Evolutionary conservation across 306 rosid genomes (phyloP).

Genomic region (Vicia faba): DNA sequence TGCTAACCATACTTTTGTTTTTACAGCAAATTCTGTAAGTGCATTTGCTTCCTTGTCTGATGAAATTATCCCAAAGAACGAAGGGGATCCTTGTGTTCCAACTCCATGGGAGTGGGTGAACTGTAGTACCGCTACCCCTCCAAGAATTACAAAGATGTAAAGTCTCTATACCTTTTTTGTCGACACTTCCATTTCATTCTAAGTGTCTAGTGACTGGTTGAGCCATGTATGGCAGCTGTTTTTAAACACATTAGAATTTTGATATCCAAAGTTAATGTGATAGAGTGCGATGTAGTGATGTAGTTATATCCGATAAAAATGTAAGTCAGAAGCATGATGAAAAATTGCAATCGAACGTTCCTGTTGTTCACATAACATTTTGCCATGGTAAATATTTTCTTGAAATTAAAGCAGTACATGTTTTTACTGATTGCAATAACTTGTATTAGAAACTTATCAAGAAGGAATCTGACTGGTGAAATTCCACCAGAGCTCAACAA

Average conservation of each 20-base stretch:
- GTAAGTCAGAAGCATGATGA: conserved; percentile 22
- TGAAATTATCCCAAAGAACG: conserved; percentile 49
- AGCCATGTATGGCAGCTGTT: background rate
- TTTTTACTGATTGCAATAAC: conserved; percentile 22
- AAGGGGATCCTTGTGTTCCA: conserved; percentile 95
- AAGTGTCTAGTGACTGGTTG: conserved; percentile 27
- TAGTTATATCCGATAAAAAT: background rate
- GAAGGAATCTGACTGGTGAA: conserved; percentile 65
- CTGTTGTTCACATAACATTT: conserved; percentile 12
- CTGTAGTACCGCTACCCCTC: conserved; percentile 61
- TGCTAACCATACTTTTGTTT: conserved; percentile 41
- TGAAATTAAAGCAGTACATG: conserved; percentile 16
- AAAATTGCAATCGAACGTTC: conserved; percentile 18
- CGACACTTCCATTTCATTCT: conserved; percentile 22
- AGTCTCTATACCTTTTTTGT: conserved; percentile 33
- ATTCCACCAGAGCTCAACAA: conserved; percentile 69
- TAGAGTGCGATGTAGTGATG: background rate
- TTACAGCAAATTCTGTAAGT: conserved; percentile 58
- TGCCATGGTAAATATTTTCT: conserved; percentile 21
- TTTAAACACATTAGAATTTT: conserved; percentile 5
- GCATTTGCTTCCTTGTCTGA: conserved; percentile 53
- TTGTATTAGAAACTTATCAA: conserved; percentile 65
- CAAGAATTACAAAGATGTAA: conserved; percentile 80
- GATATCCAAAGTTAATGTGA: conserved; percentile 21
- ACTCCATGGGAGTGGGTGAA: conserved; percentile 87